Percentiles rank a stretch among this genome's conserved stretches.
Evolutionary conservation across 805 yeast genomes (phyloP).

Genomic region (Wickerhamiella occidentalis): DNA sequence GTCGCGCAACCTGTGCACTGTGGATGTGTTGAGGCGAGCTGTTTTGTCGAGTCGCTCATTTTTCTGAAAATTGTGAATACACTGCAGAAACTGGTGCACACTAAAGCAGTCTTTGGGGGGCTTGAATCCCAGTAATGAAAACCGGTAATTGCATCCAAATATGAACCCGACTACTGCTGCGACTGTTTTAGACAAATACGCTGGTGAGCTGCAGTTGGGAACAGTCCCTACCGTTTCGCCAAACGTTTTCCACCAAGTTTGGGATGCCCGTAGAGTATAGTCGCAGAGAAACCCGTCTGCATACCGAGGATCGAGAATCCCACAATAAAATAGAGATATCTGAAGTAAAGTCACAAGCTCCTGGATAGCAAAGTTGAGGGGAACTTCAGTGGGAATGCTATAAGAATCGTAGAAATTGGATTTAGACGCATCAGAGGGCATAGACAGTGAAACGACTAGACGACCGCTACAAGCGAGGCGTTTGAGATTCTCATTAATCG

Average conservation of each 20-base stretch:
- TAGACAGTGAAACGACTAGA: constrained; percentile 55
- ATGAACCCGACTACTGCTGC: constrained; percentile 72
- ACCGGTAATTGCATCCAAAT: constrained; percentile 48
- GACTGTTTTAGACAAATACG: constrained; percentile 34
- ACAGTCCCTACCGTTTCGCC: constrained; percentile 34
- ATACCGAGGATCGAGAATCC: constrained; percentile 49
- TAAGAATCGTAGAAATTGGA: constrained; percentile 73
- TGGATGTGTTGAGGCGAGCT: constrained; percentile 44
- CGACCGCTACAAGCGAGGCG: constrained; percentile 77
- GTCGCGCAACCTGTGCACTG: constrained; percentile 38
- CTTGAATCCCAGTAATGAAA: constrained; percentile 44
- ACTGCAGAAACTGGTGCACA: constrained; percentile 50
- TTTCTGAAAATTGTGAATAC: constrained; percentile 69
- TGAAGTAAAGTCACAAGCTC: constrained; percentile 70
- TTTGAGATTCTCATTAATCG: constrained; percentile 63
- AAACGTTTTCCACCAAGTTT: constrained; percentile 69
- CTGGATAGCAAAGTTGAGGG: constrained; percentile 51
- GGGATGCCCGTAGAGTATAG: constrained; percentile 58
- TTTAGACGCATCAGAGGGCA: constrained; percentile 61
- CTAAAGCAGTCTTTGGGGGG: constrained; percentile 80
- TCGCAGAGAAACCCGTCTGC: constrained; percentile 82
- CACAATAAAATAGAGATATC: constrained; percentile 64
- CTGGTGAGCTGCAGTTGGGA: background rate
- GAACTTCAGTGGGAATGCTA: constrained; percentile 38
- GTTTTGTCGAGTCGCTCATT: constrained; percentile 43